Evolutionary conservation across 257 asterid species (phyloP).

Genomic region (Lycium barbarum): DNA sequence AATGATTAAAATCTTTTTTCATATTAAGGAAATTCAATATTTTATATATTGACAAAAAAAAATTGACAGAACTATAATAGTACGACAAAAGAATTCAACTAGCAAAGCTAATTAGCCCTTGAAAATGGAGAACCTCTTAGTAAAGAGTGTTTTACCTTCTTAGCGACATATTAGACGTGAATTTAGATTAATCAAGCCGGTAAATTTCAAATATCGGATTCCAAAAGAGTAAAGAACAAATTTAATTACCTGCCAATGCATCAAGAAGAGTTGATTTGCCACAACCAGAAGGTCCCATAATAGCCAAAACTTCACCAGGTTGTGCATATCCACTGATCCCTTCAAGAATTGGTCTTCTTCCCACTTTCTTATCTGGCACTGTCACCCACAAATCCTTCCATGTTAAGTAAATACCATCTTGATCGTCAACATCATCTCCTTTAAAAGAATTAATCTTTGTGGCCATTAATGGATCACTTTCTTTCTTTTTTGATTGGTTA

Average conservation of each 20-base stretch:
- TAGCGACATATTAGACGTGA: too few relatives aligned
- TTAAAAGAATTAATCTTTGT: not conserved
- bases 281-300: constrained; percentile 78
- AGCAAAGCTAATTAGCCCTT: too few relatives aligned
- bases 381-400: constrained; percentile 67
- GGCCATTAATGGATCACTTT: constrained; percentile 21
- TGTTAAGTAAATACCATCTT: constrained; percentile 50
- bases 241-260: constrained; percentile 54
- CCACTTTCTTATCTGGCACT: constrained; percentile 45
- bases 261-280: constrained; percentile 80
- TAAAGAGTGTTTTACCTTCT: too few relatives aligned
- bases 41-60: too few relatives aligned
- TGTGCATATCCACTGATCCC: constrained; percentile 59
- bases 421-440: not conserved
- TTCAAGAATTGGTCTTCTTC: constrained; percentile 51
- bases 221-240: too few relatives aligned
- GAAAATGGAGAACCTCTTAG: too few relatives aligned
- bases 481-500: constrained; percentile 9
- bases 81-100: too few relatives aligned
- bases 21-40: too few relatives aligned
- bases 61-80: too few relatives aligned
- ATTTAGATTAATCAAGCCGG: too few relatives aligned
- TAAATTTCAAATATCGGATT: too few relatives aligned
- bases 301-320: constrained; percentile 60
- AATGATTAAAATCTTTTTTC: too few relatives aligned